A percentile compares a stretch with the other conserved stretches of the same genome.
Conservation (phyloP, 139 green algal species). For the Tetradesmus lagerheimii region DNA sequence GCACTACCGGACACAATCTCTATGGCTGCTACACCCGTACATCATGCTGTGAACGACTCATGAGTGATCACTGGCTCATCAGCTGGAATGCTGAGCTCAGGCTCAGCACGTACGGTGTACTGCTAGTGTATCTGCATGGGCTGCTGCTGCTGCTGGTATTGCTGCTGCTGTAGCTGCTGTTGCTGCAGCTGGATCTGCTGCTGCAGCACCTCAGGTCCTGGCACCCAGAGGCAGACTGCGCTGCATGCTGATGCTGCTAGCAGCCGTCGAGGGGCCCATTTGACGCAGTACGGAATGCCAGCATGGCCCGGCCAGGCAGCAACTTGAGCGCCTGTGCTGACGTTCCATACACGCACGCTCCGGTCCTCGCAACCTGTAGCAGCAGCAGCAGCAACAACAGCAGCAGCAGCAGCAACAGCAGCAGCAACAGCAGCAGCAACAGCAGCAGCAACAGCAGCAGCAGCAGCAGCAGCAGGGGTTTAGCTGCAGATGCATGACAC, state of each 20-base stretch:
- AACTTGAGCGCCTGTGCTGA: constrained; percentile 69
- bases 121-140: constrained; percentile 25
- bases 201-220: constrained; percentile 45
- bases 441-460: no score
- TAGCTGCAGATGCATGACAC: no score
- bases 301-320: constrained; percentile 74
- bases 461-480: no score
- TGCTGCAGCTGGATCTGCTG: constrained; percentile 21
- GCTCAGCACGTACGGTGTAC: background rate
- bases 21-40: no score
- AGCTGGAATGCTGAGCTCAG: no score
- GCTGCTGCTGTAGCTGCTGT: constrained; percentile 40
- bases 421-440: no score
- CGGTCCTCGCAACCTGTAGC: constrained; percentile 77
- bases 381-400: constrained; percentile 15
- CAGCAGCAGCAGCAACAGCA: no score
- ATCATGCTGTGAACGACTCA: no score
- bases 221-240: constrained; percentile 86
- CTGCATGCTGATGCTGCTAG: constrained; percentile 83
- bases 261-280: constrained; percentile 80
- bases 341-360: constrained; percentile 76
- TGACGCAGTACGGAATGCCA: constrained; percentile 73
- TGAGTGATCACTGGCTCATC: no score
- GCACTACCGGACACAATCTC: no score
- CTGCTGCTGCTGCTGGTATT: constrained; percentile 2